These are phyloP conservation scores for Silene uniflora DNA, from an alignment of 148 eudicot species.

Conservation along the genomic window DNA sequence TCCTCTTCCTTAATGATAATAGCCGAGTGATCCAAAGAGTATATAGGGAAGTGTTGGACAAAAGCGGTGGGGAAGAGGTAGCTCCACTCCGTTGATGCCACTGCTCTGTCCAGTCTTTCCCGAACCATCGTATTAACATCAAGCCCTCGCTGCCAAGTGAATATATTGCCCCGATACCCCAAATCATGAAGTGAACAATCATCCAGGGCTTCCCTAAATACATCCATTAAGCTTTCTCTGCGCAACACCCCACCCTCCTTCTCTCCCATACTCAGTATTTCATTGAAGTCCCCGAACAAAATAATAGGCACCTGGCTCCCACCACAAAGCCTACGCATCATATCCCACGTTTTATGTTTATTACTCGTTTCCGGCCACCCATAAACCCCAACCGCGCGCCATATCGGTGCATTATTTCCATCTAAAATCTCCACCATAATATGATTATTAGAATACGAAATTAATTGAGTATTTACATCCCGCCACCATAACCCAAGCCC, in stretches of 20 bases:
- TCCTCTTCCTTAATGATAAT: no score
- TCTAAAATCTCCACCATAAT: neutral
- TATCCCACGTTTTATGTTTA: neutral
- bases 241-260: neutral
- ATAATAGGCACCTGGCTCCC: neutral
- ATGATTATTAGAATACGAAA: no score
- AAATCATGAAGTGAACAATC: neutral
- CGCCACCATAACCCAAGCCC: no score
- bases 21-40: no score
- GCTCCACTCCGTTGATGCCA: neutral
- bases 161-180: neutral
- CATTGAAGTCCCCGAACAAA: neutral
- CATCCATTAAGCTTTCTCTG: neutral
- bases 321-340: neutral
- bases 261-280: neutral
- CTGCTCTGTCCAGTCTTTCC: neutral
- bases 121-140: neutral
- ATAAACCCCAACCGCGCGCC: neutral
- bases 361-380: neutral
- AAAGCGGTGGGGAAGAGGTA: fast-evolving
- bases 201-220: neutral
- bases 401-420: neutral
- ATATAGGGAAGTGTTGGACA: neutral
- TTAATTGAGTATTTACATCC: no score
- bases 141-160: neutral